Evolutionary conservation across 2,329 filamentous ascomycete genomes (phyloP), one percentile per base, ranked within the genome.

Genomic region (Calonectria montana): DNA sequence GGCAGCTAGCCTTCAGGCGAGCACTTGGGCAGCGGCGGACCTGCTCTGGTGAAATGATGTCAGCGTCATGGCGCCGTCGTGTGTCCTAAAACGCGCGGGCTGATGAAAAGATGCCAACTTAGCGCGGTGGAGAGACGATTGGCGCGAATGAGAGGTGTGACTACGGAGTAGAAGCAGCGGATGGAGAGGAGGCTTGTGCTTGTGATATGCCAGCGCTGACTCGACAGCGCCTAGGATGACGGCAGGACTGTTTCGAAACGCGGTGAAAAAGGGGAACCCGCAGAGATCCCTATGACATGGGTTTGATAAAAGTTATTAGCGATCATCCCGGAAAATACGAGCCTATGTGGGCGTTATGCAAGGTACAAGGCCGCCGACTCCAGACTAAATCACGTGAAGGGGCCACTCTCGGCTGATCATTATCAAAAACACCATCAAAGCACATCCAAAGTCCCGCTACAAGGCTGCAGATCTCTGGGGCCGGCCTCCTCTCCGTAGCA

Each of bases 381-480:
- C n/a, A 37, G n/a, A 13, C 53, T 59, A 59, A 59, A 7, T 59
- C 53, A 59, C 53, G 53, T 59, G 53, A 13, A 2, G 21, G 12
- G 18, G 47, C 47, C 47, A 50, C 47, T 15, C n/a, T 15, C 18
- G 53, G 53, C 37, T 39, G 53, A 59, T 59, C 53, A 59, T 23
- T 59, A 59, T 59, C 53, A 59, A 59, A 59, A 59, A 59, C 53
- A 59, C 53, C 53, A 59, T 39, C 53, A 59, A 39, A 59, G 53
- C 53, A 39, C 53, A 25, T 18, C 31, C 53, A 15, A 59, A 9
- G 53, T n/a, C 21, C 53, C 53, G 53, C 53, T 39, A 25, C 21
- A 59, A 13, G 53, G 53, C 53, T 35, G 53, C 53, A 59, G 53
- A 59, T 59, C 53, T 59, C 53, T 37, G 53, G 53, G 53, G 53